phyloP scores from a whole-genome alignment of 179 eudicot genomes.

The Amaranthus tricolor region DNA sequence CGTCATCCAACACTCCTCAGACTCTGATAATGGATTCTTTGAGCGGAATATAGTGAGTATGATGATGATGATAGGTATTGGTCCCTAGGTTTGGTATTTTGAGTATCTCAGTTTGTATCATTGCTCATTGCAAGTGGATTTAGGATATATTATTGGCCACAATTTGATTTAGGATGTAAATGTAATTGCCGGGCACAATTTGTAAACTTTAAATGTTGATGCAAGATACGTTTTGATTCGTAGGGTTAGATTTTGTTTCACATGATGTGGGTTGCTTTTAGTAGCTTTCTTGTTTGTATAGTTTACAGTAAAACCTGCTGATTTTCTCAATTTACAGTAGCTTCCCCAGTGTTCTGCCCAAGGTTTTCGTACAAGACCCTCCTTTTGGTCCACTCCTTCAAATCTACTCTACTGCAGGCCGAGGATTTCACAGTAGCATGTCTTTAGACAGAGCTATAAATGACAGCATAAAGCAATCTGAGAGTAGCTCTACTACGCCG shows the following conservation, averaged over 20 bases:
- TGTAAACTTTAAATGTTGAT: background rate
- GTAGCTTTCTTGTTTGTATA: constrained; percentile 4
- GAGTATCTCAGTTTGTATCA: background rate
- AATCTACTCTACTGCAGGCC: constrained; percentile 23
- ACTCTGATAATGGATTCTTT: background rate
- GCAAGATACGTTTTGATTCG: background rate
- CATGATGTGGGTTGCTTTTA: background rate
- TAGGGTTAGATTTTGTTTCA: background rate
- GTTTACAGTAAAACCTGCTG: constrained; percentile 10
- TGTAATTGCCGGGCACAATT: background rate
- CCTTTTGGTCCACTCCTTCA: constrained; percentile 19
- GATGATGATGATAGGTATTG: background rate
- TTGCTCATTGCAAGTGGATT: background rate
- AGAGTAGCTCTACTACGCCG: constrained; percentile 25
- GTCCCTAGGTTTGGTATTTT: background rate
- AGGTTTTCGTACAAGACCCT: constrained; percentile 35
- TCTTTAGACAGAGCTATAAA: constrained; percentile 33
- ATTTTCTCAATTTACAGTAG: constrained; percentile 42
- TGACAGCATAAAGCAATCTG: constrained; percentile 32
- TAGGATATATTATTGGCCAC: background rate
- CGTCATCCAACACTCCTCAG: background rate
- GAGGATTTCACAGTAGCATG: constrained; percentile 45
- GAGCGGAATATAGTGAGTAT: background rate
- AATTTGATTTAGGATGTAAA: background rate
- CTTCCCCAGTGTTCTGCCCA: constrained; percentile 42